Base-by-base conservation (phyloP, 768 basidiomycete genomes). In the Rubroboletus pulcherrimus region DNA sequence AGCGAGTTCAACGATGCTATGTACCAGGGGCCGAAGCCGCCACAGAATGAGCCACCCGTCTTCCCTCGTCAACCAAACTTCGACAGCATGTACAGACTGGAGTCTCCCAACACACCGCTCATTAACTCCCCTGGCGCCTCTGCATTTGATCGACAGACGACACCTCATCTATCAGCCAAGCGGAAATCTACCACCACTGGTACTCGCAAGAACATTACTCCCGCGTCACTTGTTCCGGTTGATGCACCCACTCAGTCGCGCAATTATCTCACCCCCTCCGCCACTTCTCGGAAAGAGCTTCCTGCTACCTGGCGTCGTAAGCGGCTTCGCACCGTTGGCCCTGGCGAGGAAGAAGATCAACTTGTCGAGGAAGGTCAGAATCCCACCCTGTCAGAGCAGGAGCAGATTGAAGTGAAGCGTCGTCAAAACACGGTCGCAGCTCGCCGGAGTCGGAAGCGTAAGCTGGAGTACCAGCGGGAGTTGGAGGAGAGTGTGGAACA, bases 361-460 rank as follows among this genome's bases (percentile, higher is more conserved):
- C 65, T 66, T 19, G 42, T 8, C 1, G 60, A 67, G 31, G 65
- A 65, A 2, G 35, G 24, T 46, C 1, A 71, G 14, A 65, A 71
- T 12, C 76, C 81, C 12, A 74, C 79, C 0, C 72, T 78, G 3
- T 77, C 80, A 1, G 83, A 83, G 62, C 74, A 83, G 63, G 82
- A 87, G 66, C 85, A 85, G 61, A 89, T 89, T 59, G 86, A 84
- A 63, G 80, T 79, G 41, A 93, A 93, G 76, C 82, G 93, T 31
- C 79, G 85, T 9, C 84, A 86, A 73, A 96, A 96, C 62, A 93
- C 93, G 3, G 71, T 93, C 5, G 92, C 93, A 0, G 93, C 93
- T 7, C 82, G 93, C 2, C 81, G 87, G 31, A 87, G 85, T 65
- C 80, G 93, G 19, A 81, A 81, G 75, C 80, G 89, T 54, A 93